Evolutionary conservation across 257 asterid genomes (phyloP).

Genomic region (Haberlea rhodopensis): DNA sequence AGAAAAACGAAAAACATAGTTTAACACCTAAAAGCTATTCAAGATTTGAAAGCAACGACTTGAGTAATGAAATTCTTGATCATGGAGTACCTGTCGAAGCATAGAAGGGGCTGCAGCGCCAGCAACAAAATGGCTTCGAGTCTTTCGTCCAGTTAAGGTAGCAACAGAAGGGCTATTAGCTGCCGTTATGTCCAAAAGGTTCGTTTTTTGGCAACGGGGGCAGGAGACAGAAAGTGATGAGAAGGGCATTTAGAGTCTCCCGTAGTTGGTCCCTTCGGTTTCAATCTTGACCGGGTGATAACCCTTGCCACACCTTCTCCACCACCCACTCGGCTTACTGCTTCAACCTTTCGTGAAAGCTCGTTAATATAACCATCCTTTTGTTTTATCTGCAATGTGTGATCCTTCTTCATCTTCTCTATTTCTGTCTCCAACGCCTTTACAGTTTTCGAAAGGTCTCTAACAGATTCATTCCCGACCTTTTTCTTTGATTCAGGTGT

Average conservation of each 20-base stretch:
- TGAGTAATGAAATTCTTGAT: background rate
- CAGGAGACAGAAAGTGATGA: constrained; percentile 50
- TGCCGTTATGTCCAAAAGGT: constrained; percentile 59
- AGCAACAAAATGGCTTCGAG: constrained; percentile 46
- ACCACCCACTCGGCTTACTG: constrained; percentile 30
- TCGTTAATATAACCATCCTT: constrained; percentile 44
- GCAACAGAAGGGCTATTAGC: constrained; percentile 59
- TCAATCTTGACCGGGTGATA: constrained; percentile 33
- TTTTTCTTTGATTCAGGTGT: constrained; percentile 55
- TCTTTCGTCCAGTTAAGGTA: constrained; percentile 52
- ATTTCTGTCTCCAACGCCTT: constrained; percentile 51
- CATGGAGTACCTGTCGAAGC: constrained; percentile 59
- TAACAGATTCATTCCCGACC: constrained; percentile 30
- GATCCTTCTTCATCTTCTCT: constrained; percentile 52
- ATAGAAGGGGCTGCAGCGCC: constrained; percentile 49
- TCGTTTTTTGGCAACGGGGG: constrained; percentile 54
- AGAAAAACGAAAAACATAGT: constrained; percentile 20
- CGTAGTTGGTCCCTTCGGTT: constrained; percentile 34
- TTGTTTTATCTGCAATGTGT: constrained; percentile 43
- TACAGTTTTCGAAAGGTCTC: constrained; percentile 38
- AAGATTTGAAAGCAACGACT: constrained; percentile 7
- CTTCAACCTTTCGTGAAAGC: constrained; percentile 42
- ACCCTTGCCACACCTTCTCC: constrained; percentile 34
- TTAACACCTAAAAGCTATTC: background rate
- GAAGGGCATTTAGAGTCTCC: constrained; percentile 43